Base-by-base conservation (phyloP, 441 rosid species). In the Erodium texanum region DNA sequence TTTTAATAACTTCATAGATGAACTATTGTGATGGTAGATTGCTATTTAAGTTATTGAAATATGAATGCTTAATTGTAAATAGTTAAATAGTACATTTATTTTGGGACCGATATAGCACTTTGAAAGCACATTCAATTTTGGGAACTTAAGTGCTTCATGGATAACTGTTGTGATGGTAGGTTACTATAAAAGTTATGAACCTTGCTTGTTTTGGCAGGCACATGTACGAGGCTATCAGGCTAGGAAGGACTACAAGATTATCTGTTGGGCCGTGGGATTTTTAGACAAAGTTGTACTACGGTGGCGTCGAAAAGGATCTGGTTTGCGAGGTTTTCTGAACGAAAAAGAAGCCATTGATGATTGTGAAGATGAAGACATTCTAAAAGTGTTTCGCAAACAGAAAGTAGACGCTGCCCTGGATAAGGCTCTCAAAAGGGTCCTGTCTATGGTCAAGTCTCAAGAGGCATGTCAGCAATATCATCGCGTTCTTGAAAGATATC, bases 251-350 rank as follows among this genome's bases (percentile, higher is more conserved):
- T 92, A 92, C 83, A 84, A 76, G 68, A 92, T 91, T 10, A 79
- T 90, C 34, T 88, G 96, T 61, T 91, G 96, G 99, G 97, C 96
- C 18, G 98, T 95, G 54, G 85, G 96, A 58, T 4, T 92, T 65
- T 67, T 92, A 65, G 97, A 95, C 64, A 92, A 88, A 80, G 95
- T 80, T 63, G 80, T 95, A 54, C 78, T 92, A 34, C 81, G 95
- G 36, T 95, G 99, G 96, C 82, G 96, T 79, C 78, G 97, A 41
- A 94, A 87, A 84, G 97, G 98, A 3, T 85, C 50, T 65, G 98
- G 99, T 50, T 77, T 94, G 79, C 79, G 90, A 75, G 90, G 93
- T 64, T 90, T 84, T 61, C 80, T 84, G 32, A 77, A 75, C 22
- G 93, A 85, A 27, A 70, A 78, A 4, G 83, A 78, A 12, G 34